A percentile compares a stretch with the other conserved stretches of the same genome.
phyloP scores from a whole-genome alignment of 768 basidiomycete genomes.

The Lentinula sp. region DNA sequence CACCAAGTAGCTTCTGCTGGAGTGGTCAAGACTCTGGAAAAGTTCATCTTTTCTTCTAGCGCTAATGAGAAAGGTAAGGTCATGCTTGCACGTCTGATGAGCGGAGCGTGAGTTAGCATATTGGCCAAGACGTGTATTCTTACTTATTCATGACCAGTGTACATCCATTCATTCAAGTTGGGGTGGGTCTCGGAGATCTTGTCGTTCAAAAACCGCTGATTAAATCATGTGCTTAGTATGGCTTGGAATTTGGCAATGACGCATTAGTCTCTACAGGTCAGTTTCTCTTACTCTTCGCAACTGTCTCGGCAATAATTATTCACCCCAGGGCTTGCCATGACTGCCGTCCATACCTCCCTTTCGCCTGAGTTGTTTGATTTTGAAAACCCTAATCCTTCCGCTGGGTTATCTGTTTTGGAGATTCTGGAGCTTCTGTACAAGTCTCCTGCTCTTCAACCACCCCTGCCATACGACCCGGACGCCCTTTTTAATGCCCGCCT shows the following conservation, averaged over 20 bases:
- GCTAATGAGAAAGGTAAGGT: constrained; percentile 24
- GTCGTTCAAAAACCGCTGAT: background rate
- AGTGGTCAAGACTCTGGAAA: constrained; percentile 33
- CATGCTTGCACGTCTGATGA: constrained; percentile 30
- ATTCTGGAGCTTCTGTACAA: constrained; percentile 47
- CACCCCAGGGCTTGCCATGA: constrained; percentile 39
- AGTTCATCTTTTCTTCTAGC: constrained; percentile 35
- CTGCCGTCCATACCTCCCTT: constrained; percentile 32
- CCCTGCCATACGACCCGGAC: constrained; percentile 46
- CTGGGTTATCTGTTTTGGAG: constrained; percentile 37
- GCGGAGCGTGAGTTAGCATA: constrained; percentile 25
- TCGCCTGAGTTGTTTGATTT: constrained; percentile 26
- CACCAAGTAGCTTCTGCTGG: constrained; percentile 31
- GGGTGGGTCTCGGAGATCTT: constrained; percentile 29
- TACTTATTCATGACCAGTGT: constrained; percentile 24
- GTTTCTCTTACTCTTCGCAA: background rate
- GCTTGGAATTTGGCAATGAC: constrained; percentile 39
- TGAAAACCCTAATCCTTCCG: constrained; percentile 2
- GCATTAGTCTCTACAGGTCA: constrained; percentile 44
- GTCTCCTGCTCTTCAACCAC: constrained; percentile 40
- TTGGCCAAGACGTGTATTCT: background rate
- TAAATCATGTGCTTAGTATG: background rate
- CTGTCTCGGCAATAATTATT: background rate
- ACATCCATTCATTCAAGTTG: constrained; percentile 54
- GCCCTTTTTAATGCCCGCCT: constrained; percentile 30